These are phyloP conservation scores for Colletotrichum kahawae DNA, from an alignment of 2,329 filamentous ascomycete species.

Conservation along the genomic window DNA sequence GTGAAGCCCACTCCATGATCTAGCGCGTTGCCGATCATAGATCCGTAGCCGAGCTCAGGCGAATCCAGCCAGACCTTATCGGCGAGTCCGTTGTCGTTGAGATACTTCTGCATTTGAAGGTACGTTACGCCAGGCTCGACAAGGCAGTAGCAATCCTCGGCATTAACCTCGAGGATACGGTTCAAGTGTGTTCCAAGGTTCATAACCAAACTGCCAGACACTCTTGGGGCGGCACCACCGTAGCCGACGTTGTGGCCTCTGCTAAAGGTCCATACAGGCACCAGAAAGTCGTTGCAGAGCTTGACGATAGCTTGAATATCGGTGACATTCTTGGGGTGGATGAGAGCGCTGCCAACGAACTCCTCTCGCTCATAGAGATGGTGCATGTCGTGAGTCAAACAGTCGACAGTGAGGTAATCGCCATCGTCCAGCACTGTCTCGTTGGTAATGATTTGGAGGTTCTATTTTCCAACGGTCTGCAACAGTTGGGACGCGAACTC, in stretches of 20 bases:
- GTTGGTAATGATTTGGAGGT: constrained; percentile 8
- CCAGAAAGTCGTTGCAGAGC: constrained; percentile 47
- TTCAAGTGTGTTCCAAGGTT: constrained; percentile 60
- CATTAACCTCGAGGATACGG: constrained; percentile 55
- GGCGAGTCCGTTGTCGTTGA: constrained; percentile 44
- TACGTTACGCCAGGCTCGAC: constrained; percentile 63
- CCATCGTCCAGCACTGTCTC: constrained; percentile 3
- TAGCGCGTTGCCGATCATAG: constrained; percentile 48
- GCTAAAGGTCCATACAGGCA: constrained; percentile 54
- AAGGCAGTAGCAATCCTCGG: constrained; percentile 51
- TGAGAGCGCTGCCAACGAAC: constrained; percentile 45
- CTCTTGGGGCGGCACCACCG: constrained; percentile 58
- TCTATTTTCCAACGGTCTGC: neutral
- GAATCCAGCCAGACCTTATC: constrained; percentile 48
- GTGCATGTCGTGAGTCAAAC: constrained; percentile 35
- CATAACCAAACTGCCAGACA: constrained; percentile 54
- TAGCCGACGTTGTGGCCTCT: constrained; percentile 58
- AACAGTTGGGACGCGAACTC: neutral
- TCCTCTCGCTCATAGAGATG: constrained; percentile 46
- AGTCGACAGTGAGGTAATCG: constrained; percentile 11
- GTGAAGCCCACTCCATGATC: constrained; percentile 54
- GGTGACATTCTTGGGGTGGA: constrained; percentile 33
- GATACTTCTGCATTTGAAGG: constrained; percentile 53
- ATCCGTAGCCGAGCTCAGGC: constrained; percentile 45
- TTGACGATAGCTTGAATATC: constrained; percentile 52